Evolutionary conservation across 1,139 yeast species (phyloP).

Genomic region (Suhomyces bribrorum): DNA sequence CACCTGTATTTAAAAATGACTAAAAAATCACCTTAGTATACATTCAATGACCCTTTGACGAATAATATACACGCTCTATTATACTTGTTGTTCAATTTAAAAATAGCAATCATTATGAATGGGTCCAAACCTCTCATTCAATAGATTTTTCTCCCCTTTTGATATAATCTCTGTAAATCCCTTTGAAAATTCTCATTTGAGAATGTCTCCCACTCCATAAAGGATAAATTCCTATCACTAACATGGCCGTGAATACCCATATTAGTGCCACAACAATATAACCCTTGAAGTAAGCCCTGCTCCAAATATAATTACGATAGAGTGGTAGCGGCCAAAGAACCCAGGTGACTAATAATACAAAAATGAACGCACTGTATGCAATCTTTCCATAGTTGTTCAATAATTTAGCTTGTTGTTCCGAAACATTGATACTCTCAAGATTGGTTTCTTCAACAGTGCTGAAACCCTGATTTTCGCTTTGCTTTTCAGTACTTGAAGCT

Average conservation of each 20-base stretch:
- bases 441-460: not conserved
- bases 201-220: constrained; percentile 37
- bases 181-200: constrained; percentile 22
- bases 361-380: constrained; percentile 30
- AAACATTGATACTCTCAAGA: not conserved
- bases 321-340: constrained; percentile 51
- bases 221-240: constrained; percentile 41
- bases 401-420: constrained; percentile 1
- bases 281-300: constrained; percentile 41
- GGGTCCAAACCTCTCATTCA: no score
- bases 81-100: no score
- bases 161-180: constrained; percentile 17
- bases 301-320: constrained; percentile 46
- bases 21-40: no score
- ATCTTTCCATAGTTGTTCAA: constrained; percentile 17
- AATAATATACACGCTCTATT: not conserved
- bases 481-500: constrained; percentile 3
- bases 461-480: constrained; percentile 6
- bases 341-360: constrained; percentile 35
- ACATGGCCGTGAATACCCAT: constrained; percentile 36
- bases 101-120: no score
- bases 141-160: not conserved
- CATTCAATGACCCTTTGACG: no score
- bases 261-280: constrained; percentile 40
- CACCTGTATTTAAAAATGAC: not conserved